Base-by-base conservation (phyloP, 768 basidiomycete species). In the Piloderma croceum region DNA sequence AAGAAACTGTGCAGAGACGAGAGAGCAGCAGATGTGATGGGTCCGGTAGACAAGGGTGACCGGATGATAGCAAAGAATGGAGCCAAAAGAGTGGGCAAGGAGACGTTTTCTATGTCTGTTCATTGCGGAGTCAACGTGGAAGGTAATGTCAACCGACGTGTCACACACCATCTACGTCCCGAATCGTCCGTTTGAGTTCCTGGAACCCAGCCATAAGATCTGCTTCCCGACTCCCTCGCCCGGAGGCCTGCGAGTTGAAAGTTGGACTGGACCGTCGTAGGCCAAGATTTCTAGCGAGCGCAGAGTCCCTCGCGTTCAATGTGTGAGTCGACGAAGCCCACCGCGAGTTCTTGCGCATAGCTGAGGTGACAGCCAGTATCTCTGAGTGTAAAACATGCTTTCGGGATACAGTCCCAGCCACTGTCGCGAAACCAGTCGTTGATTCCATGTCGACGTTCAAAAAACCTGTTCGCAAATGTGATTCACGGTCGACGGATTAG, bases 281-380 rank as follows among this genome's bases (percentile, higher is more conserved):
- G 21, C 87, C 87, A 31, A 86, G 75, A 52, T 81, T 83, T 53
- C 71, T 82, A 34, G 84, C 84, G 29, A 90, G 64, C 2, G 78
- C 74, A 15, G 81, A 75, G 53, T 83, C 83, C 47, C 77, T 71
- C 36, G 76, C 64, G 31, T 52, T 51, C 46, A 54, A 55, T 9
- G 60, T 54, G 40, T 59, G 61, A 39, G 73, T 70, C 52, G 78
- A 70, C 10, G 86, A 79, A 13, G 93, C 86, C 94, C 94, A 97
- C 32, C 96, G 79, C 34, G 93, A 91, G 65, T 98, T 98, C 70
- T 92, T 90, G 61, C 94, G 87, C 93, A 99, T 98, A 15, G 80
- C 76, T 2, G 89, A 86, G 24, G 91, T 96, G 49, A 98, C 89
- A 13, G 88, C 72, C 37, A 92, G 74, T 45, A 97, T 86, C 69